These are phyloP conservation scores for Allium fistulosum DNA, from an alignment of 106 monocot species.

Conservation along the genomic window DNA sequence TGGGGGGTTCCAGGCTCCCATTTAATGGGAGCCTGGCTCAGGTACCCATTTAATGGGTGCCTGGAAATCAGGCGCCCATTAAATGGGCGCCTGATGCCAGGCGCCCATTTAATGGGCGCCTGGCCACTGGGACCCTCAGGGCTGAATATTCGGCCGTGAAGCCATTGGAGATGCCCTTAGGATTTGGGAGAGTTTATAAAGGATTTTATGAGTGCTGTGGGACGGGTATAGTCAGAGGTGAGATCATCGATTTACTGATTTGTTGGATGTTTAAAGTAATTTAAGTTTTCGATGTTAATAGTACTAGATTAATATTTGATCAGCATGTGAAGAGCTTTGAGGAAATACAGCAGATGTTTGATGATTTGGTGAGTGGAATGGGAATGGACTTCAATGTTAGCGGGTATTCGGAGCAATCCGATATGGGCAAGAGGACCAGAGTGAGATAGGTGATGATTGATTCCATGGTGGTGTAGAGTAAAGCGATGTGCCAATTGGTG, in stretches of 20 bases:
- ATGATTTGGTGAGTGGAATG: conserved; percentile 44
- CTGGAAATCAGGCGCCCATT: no score
- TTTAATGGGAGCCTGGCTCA: no score
- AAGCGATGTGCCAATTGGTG: neutral
- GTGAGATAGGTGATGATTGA: conserved; percentile 11
- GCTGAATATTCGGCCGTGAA: no score
- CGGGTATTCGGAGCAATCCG: neutral
- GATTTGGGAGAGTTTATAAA: conserved; percentile 82
- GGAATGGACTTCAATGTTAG: conserved; percentile 2
- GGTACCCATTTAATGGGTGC: no score
- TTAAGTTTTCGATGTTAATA: neutral
- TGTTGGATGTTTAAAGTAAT: no score
- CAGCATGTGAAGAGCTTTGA: conserved; percentile 75
- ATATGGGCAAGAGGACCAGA: conserved; percentile 25
- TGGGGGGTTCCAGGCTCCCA: no score
- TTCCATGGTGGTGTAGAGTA: neutral
- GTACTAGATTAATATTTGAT: neutral
- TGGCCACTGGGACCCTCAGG: no score
- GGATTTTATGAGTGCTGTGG: conserved; percentile 87
- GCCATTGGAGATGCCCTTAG: no score
- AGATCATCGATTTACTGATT: neutral
- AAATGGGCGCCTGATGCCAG: no score
- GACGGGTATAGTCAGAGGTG: conserved; percentile 62
- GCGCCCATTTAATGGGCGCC: no score
- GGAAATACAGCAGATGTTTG: conserved; percentile 86